Conservation (phyloP, 2,329 filamentous ascomycete genomes). For the Beauveria brongniartii region DNA sequence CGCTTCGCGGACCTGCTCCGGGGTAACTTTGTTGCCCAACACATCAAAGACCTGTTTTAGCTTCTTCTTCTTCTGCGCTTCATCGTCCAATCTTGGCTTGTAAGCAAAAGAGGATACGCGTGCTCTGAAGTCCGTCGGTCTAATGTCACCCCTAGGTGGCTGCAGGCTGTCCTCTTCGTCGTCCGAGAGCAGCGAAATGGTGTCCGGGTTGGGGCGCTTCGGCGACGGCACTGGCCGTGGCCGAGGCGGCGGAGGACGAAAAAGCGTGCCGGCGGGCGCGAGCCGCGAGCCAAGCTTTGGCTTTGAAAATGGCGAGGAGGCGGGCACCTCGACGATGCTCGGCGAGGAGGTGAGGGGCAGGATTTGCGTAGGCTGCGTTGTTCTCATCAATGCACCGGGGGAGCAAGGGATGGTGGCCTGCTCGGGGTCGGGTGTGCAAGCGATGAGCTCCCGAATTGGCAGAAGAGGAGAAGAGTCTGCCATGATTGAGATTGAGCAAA, state of each 20-base stretch:
- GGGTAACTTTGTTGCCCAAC: conserved; percentile 23
- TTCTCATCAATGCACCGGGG: conserved; percentile 27
- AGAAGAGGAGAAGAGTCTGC: conserved; percentile 4
- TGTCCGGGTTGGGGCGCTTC: conserved; percentile 30
- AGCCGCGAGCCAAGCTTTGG: conserved; percentile 47
- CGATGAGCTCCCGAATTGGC: conserved; percentile 11
- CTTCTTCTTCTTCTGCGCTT: conserved; percentile 24
- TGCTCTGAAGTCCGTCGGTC: conserved; percentile 47
- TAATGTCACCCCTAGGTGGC: conserved; percentile 52
- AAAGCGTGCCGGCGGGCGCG: conserved; percentile 68
- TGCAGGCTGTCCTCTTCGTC: conserved; percentile 36
- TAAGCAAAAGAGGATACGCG: conserved; percentile 36
- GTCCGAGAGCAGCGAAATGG: conserved; percentile 46
- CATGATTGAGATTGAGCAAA: conserved; percentile 10
- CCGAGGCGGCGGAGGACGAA: conserved; percentile 41
- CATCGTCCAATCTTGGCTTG: conserved; percentile 36
- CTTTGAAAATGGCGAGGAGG: conserved; percentile 68
- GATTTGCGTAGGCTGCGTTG: conserved; percentile 40
- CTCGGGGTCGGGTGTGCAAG: conserved; percentile 38
- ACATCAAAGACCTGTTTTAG: conserved; percentile 30
- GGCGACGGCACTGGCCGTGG: conserved; percentile 14
- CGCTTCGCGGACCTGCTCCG: conserved; percentile 25
- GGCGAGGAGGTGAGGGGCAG: conserved; percentile 34
- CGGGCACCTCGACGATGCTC: conserved; percentile 65
- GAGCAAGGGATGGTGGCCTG: conserved; percentile 39